Percentiles rank a stretch among this genome's conserved stretches.
phyloP scores from a whole-genome alignment of 345 rosid genomes.

The Brassica carinata region DNA sequence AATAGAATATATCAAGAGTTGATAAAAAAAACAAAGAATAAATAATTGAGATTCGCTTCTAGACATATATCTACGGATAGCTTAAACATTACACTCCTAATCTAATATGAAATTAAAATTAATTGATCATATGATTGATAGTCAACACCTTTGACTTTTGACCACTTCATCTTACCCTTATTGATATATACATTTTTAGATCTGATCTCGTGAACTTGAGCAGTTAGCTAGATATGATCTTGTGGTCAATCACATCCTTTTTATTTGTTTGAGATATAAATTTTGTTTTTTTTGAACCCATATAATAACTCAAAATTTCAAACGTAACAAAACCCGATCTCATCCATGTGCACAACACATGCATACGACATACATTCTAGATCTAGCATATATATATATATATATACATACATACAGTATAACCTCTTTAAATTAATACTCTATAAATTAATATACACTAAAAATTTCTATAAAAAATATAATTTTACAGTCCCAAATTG shows the following conservation, averaged over 20 bases:
- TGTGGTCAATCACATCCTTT: slow-evolving; percentile 26
- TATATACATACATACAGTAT: too few relatives aligned
- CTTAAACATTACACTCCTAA: neutral
- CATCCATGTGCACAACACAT: too few relatives aligned
- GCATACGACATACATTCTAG: too few relatives aligned
- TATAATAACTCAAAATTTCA: too few relatives aligned
- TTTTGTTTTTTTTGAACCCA: neutral
- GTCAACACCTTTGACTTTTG: slow-evolving; percentile 40
- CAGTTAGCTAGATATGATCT: slow-evolving; percentile 24
- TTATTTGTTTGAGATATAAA: slow-evolving; percentile 11
- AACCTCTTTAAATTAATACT: too few relatives aligned
- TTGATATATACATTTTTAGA: neutral
- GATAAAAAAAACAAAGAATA: neutral
- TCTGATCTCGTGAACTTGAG: slow-evolving; percentile 39
- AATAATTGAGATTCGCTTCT: neutral
- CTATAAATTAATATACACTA: too few relatives aligned
- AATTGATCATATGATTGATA: neutral
- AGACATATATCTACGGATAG: neutral
- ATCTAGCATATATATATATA: too few relatives aligned
- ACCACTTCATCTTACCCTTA: slow-evolving; percentile 25
- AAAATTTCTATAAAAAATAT: too few relatives aligned
- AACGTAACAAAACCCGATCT: too few relatives aligned
- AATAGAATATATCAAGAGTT: neutral
- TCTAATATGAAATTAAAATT: neutral
- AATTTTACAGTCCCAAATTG: too few relatives aligned